Evolutionary conservation across 345 rosid species (phyloP), one percentile per base, ranked within the genome.

Genomic region (Pistacia integerrima): DNA sequence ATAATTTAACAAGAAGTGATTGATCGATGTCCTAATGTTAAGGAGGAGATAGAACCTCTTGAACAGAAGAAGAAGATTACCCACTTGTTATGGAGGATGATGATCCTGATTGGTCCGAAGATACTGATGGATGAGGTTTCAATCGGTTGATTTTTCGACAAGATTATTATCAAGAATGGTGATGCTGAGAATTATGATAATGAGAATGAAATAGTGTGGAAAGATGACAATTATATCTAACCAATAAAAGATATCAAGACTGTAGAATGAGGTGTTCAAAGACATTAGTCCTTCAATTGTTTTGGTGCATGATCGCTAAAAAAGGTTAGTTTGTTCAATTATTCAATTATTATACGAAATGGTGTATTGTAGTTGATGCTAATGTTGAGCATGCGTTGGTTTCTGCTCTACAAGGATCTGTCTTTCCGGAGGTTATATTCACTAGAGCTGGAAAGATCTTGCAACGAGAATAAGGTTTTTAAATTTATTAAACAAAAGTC

Each of bases 71-170:
- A 77, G 85, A 84, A 82, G 98, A 93, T 80, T 95, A 93, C 77
- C 94, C 97, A 3, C 90, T 93, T 49, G 86, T 91, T 64, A 93
- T 93, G 60, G 93, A 93, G 44, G 97, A 93, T 25, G 98, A 93
- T 0, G 98, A 95, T 82, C 99, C 98, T 46, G 76, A 88, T 74
- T 95, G 99, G 99, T 92, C 93, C 72, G 98, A 93, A 25, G 25
- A 25, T 25, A 25, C 25, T 25, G 0, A 25, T 25, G 25, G 25
- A 25, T 25, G 25, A 1, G 25, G 25, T 25, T 25, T 25, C 25
- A 25, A 25, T 25, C 25, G 25, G 25, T 25, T 25, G 25, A 25
- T 25, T 25, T 25, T 25, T 25, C 25, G 25, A 25, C 25, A 25
- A 25, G 25, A 25, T 25, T 25, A 25, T 25, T 25, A 25, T 25